Base-by-base conservation (phyloP, 169 alveolate genomes). In the Cryptosporidium sp. region DNA sequence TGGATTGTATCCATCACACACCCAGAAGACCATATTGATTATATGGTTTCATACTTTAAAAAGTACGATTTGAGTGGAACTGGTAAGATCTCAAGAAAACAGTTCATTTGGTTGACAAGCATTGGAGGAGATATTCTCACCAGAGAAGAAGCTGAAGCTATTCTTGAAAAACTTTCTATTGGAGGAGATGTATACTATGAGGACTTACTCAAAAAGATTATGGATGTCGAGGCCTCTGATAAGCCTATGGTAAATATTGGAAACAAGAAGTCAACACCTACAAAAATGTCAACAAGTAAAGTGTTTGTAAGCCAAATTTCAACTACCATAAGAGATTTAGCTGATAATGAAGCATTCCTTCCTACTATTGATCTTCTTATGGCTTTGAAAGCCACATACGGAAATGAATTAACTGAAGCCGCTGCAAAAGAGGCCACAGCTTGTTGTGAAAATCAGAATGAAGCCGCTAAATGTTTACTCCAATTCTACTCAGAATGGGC, bases 21-120 rank as follows among this genome's bases (percentile, higher is more conserved):
- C 29, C 89, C 89, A 41, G 89, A 80, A 65, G 89, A 80, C 29
- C 89, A 80, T 26, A 29, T 80, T 43, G 89, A 80, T 29, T 80
- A 80, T 33, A 80, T 80, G 89, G 89, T 65, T 16, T 80, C 89
- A 14, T 80, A 62, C 68, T 80, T 80, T 48, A 80, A 31, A 43
- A 80, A 80, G 9, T 80, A 58, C 39, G 89, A 80, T 45, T 62
- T 65, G 26, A 80, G 39, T 10, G 31, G 45, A 16, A 65, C 29
- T 12, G 89, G 89, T 5, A 80, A 26, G 89, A 80, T 80, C 29
- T 43, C 89, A 8, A 80, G 67, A 43, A 62, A 80, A n/a, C 89
- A 80, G n/a, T 80, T 80, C 50, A 41, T 80, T 43, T 80, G 89
- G 89, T 48, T 80, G 16, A 80, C 89, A 80, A 59, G 80, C 9